phyloP scores from a whole-genome alignment of 345 rosid genomes.

The Murraya koenigii region DNA sequence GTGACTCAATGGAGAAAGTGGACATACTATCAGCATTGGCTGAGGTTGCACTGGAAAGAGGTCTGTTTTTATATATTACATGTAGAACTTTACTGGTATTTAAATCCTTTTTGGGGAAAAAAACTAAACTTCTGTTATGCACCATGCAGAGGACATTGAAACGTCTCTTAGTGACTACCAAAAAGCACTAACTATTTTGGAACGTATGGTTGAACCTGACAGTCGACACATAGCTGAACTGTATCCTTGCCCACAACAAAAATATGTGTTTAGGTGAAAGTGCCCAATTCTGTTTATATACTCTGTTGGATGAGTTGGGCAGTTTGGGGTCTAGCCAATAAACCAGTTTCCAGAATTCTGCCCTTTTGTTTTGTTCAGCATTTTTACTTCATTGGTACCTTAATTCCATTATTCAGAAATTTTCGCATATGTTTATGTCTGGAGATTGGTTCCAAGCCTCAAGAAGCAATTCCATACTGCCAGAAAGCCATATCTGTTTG shows the following conservation, averaged over 20 bases:
- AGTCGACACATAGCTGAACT: slow-evolving; percentile 79
- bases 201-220: slow-evolving; percentile 82
- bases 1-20: slow-evolving; percentile 77
- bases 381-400: slow-evolving; percentile 21
- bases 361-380: background rate
- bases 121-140: slow-evolving; percentile 4
- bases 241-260: slow-evolving; percentile 59
- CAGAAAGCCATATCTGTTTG: slow-evolving; percentile 76
- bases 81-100: background rate
- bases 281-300: background rate
- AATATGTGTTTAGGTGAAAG: background rate
- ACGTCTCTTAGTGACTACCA: slow-evolving; percentile 84
- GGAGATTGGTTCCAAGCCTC: slow-evolving; percentile 73
- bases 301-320: background rate
- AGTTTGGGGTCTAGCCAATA: background rate
- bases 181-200: slow-evolving; percentile 67
- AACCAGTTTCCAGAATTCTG: background rate
- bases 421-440: slow-evolving; percentile 82
- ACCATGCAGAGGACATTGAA: slow-evolving; percentile 79
- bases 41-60: slow-evolving; percentile 91
- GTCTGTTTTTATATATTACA: slow-evolving; percentile 34
- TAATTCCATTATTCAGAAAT: slow-evolving; percentile 65
- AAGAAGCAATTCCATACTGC: slow-evolving; percentile 81
- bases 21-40: slow-evolving; percentile 78
- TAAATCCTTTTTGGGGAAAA: background rate